Conservation (phyloP, 441 rosid species). For the Hura crepitans region DNA sequence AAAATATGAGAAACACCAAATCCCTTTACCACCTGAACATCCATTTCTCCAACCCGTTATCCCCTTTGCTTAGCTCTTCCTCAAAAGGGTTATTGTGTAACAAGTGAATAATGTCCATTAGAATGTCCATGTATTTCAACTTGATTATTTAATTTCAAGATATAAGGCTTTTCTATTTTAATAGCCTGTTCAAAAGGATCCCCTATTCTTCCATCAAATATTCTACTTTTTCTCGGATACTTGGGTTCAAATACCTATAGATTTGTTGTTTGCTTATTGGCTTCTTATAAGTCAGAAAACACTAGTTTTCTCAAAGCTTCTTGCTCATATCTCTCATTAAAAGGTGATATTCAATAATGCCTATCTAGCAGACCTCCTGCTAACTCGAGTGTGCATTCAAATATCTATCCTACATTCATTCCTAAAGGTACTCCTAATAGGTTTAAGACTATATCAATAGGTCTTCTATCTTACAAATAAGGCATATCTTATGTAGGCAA, state of each 20-base stretch:
- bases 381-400: too few relatives aligned
- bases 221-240: conserved; percentile 8
- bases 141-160: background rate
- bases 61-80: too few relatives aligned
- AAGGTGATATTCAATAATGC: too few relatives aligned
- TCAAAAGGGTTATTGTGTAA: too few relatives aligned
- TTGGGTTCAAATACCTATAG: background rate
- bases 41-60: too few relatives aligned
- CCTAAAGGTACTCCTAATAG: conserved; percentile 13
- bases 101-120: too few relatives aligned
- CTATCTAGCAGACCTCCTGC: too few relatives aligned
- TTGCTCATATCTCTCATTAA: conserved; percentile 11
- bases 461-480: background rate
- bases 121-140: too few relatives aligned
- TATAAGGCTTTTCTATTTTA: conserved; percentile 6
- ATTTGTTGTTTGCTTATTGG: conserved; percentile 10
- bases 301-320: conserved; percentile 13
- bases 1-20: too few relatives aligned
- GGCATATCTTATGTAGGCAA: background rate
- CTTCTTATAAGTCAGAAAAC: conserved; percentile 16
- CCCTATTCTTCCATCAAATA: conserved; percentile 13
- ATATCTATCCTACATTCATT: background rate
- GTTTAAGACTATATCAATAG: conserved; percentile 19
- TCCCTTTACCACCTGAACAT: too few relatives aligned
- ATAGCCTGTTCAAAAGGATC: conserved; percentile 17